These are phyloP conservation scores for Capronia epimyces DNA, from an alignment of 2,329 filamentous ascomycete genomes.

Conservation along the genomic window DNA sequence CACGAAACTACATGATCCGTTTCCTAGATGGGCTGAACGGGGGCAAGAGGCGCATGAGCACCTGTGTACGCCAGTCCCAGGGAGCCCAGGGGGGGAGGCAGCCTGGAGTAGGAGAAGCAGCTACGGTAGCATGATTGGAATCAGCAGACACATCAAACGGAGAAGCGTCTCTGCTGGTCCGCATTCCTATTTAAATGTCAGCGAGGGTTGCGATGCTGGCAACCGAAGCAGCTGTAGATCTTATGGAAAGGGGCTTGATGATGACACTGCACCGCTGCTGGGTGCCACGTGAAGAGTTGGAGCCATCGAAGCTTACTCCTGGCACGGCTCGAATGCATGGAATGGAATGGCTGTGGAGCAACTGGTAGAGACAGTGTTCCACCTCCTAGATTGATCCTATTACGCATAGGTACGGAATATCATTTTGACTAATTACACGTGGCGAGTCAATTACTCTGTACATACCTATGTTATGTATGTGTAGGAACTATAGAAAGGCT, in stretches of 20 bases:
- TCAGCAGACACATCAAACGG: constrained; percentile 19
- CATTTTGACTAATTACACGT: background rate
- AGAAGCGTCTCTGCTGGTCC: constrained; percentile 6
- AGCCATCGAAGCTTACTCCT: background rate
- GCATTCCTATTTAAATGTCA: background rate
- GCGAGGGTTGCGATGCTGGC: background rate
- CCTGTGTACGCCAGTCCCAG: background rate
- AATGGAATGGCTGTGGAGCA: background rate
- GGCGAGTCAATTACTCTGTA: too few species aligned
- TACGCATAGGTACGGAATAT: background rate
- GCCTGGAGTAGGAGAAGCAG: constrained; percentile 1
- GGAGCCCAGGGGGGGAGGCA: background rate
- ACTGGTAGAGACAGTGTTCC: background rate
- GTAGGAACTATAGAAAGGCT: too few species aligned
- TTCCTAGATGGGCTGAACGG: background rate
- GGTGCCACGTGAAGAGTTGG: constrained; percentile 3
- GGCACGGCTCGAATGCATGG: background rate
- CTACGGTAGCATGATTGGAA: constrained; percentile 20
- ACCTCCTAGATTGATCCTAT: background rate
- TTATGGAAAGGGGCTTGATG: background rate
- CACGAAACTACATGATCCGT: background rate
- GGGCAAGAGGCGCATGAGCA: background rate
- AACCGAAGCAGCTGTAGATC: background rate
- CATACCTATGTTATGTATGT: too few species aligned
- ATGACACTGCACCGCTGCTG: constrained; percentile 16